phyloP scores from a whole-genome alignment of 345 rosid genomes.

The Anastatica hierochuntica region DNA sequence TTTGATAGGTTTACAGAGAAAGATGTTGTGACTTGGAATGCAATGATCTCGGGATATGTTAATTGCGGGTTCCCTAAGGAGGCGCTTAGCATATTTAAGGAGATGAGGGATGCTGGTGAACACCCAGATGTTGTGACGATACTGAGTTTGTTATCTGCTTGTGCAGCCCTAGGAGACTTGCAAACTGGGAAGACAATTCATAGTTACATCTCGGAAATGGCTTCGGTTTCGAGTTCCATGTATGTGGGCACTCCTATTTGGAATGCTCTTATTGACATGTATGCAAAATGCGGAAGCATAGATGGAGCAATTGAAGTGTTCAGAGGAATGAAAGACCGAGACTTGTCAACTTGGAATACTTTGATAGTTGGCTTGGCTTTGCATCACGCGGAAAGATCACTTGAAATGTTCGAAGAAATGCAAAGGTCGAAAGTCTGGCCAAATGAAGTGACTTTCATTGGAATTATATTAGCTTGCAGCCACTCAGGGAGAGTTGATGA shows the following conservation, averaged over 20 bases:
- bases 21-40: constrained; percentile 75
- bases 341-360: constrained; percentile 60
- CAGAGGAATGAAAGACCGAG: constrained; percentile 38
- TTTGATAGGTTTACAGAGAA: constrained; percentile 41
- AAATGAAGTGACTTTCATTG: constrained; percentile 53
- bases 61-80: constrained; percentile 28
- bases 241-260: constrained; percentile 34
- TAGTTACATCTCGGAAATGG: constrained; percentile 30
- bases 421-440: constrained; percentile 41
- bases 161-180: constrained; percentile 47
- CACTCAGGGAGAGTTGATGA: constrained; percentile 52
- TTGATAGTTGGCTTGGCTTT: constrained; percentile 55
- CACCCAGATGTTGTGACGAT: constrained; percentile 58
- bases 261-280: constrained; percentile 61
- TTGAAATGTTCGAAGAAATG: constrained; percentile 44
- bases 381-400: constrained; percentile 43
- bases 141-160: constrained; percentile 56
- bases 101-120: constrained; percentile 55
- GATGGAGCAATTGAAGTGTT: constrained; percentile 47
- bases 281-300: constrained; percentile 60
- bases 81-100: constrained; percentile 51
- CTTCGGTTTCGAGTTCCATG: constrained; percentile 2
- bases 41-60: constrained; percentile 57
- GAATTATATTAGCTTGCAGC: constrained; percentile 58
- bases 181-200: constrained; percentile 51